These are phyloP conservation scores for Aspergillus sp. DNA, from an alignment of 2,329 filamentous ascomycete species.

Conservation along the genomic window DNA sequence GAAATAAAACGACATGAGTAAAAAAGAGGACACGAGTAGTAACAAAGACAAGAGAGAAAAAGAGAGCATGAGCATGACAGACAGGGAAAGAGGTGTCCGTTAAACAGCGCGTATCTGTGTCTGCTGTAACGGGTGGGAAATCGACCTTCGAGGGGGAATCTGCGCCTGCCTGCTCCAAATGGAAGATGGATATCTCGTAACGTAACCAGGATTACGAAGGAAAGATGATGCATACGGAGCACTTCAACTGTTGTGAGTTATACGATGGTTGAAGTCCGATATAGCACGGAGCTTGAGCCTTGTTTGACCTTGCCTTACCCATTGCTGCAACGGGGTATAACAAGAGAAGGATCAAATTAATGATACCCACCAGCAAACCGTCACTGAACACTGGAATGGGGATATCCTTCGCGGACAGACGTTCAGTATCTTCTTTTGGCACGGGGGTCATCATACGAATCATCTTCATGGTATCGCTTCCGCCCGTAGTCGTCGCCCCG, in stretches of 20 bases:
- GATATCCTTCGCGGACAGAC: constrained; percentile 13
- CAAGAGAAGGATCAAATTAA: constrained; percentile 31
- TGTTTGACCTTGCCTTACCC: constrained; percentile 37
- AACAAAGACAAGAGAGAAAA: constrained; percentile 21
- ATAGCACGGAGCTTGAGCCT: constrained; percentile 8
- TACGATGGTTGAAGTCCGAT: neutral
- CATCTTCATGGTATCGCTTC: constrained; percentile 74
- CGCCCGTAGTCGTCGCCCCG: constrained; percentile 56
- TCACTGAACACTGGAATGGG: constrained; percentile 24
- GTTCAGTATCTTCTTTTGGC: constrained; percentile 61
- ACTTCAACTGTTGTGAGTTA: constrained; percentile 25
- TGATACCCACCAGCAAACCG: constrained; percentile 50
- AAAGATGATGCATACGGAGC: constrained; percentile 1
- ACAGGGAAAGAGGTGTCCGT: neutral
- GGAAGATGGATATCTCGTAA: constrained; percentile 10
- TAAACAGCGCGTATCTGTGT: neutral
- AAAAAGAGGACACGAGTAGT: constrained; percentile 7
- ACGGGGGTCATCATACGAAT: constrained; percentile 74
- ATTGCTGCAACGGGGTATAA: constrained; percentile 32
- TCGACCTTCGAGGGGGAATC: constrained; percentile 6
- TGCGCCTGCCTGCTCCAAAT: neutral
- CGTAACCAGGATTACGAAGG: neutral
- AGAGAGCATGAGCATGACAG: neutral
- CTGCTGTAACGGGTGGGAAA: neutral
- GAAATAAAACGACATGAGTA: constrained; percentile 31